phyloP scores from a whole-genome alignment of 148 eudicot genomes.

The Rhododendron griersonianum region DNA sequence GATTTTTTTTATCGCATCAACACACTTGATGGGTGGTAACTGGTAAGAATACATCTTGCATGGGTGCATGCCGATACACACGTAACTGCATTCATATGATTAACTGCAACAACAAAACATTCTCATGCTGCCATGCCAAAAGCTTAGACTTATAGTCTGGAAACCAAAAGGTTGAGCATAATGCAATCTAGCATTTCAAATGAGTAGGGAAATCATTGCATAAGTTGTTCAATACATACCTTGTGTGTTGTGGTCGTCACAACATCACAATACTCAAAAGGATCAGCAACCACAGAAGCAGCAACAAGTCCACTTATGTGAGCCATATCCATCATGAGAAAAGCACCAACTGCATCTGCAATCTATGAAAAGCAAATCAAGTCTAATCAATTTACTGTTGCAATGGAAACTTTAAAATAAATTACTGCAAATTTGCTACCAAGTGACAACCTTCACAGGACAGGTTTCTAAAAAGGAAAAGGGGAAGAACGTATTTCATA shows the following conservation, averaged over 20 bases:
- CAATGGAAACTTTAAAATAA: background rate
- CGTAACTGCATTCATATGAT: background rate
- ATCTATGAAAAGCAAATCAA: constrained; percentile 37
- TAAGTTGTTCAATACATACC: constrained; percentile 30
- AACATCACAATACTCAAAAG: constrained; percentile 85
- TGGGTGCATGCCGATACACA: background rate
- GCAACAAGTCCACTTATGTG: constrained; percentile 97
- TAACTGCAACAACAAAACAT: background rate
- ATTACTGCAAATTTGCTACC: too few relatives aligned
- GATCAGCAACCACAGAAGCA: constrained; percentile 83
- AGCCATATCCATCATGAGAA: constrained; percentile 98
- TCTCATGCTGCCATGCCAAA: background rate
- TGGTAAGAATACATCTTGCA: background rate
- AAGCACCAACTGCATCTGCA: constrained; percentile 86
- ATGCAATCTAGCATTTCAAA: background rate
- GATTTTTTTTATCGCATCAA: background rate
- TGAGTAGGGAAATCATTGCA: background rate
- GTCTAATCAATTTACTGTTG: constrained; percentile 11
- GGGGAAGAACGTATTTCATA: background rate
- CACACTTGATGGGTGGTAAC: background rate
- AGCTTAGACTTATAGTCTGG: background rate
- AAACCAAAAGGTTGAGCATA: background rate
- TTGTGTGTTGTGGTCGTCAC: constrained; percentile 96
- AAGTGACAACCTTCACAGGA: background rate
- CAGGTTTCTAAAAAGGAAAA: background rate